Evolutionary conservation across 257 asterid genomes (phyloP), one percentile per base, ranked within the genome.

Genomic region (Solanum etuberosum): DNA sequence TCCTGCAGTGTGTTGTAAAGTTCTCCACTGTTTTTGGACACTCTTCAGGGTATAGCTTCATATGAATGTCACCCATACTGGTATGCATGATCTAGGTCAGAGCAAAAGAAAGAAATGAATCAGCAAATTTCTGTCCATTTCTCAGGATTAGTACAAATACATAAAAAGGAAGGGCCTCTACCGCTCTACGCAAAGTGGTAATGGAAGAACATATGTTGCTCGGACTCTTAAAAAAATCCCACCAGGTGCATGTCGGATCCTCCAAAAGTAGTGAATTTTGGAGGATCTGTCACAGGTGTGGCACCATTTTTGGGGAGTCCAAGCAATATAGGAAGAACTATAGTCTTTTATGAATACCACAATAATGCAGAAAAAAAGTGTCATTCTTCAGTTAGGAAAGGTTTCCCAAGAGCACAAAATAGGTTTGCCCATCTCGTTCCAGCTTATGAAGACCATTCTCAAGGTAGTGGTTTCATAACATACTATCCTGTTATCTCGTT

Each of bases 1-100:
- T 97, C 89, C 91, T 93, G 93, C 99, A 97, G 88, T 95, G 99
- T 70, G 99, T 97, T 35, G 99, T 97, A 90, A 97, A 96, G 91
- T 97, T 97, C 91, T 97, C 99, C 88, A 97, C 98, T 2, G 99
- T 97, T 91, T 94, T 95, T 59, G 99, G 99, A 87, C 99, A 97
- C 91, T 97, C 99, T 91, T 97, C 99, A 74, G 99, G 99, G 90
- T 94, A 97, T 63, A 97, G 93, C 88, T 93, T 94, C 93, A 97
- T 91, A 91, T 97, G 99, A 87, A 96, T 91, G 91, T 97, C 99
- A 90, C 99, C 99, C 99, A 95, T 94, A 65, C 96, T 96, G 70
- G 98, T 96, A 90, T 97, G 99, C 92, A 97, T 65, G 86, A 97
- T 93, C 99, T 95, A 84, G 83, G 90, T 57, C 85, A 90, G 83